Percentiles rank a stretch among this genome's conserved stretches.
These are phyloP conservation scores for Trichocladium antarcticum DNA, from an alignment of 495 filamentous ascomycete genomes.

Conservation along the genomic window DNA sequence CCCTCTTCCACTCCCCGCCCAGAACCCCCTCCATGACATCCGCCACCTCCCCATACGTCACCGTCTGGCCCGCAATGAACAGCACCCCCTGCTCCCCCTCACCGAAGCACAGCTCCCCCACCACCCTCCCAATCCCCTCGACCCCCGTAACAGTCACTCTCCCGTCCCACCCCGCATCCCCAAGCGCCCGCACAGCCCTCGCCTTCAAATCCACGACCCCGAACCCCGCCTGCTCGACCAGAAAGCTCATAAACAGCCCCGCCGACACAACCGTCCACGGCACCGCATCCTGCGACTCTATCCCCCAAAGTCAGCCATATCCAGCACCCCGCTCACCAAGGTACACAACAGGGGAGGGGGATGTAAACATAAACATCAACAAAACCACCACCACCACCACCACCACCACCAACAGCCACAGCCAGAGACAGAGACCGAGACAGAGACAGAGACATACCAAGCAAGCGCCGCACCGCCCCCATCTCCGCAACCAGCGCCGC, in stretches of 20 bases:
- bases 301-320: too few species aligned
- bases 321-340: too few species aligned
- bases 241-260: slow-evolving; percentile 55
- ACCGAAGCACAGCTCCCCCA: slow-evolving; percentile 41
- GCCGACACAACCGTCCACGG: slow-evolving; percentile 49
- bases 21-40: neutral
- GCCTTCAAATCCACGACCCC: slow-evolving; percentile 40
- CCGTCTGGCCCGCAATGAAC: slow-evolving; percentile 48
- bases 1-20: slow-evolving; percentile 29
- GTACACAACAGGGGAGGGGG: too few species aligned
- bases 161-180: slow-evolving; percentile 47
- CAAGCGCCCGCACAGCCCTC: slow-evolving; percentile 39
- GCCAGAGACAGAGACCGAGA: too few species aligned
- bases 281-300: slow-evolving; percentile 44
- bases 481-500: neutral
- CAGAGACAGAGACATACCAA: too few species aligned
- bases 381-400: too few species aligned
- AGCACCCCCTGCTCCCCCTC: slow-evolving; percentile 32
- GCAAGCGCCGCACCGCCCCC: slow-evolving; percentile 39
- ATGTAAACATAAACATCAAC: too few species aligned
- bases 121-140: slow-evolving; percentile 47
- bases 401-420: too few species aligned
- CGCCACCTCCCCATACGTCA: slow-evolving; percentile 40
- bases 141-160: slow-evolving; percentile 46
- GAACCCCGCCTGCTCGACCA: slow-evolving; percentile 47